Percentiles rank a stretch among this genome's conserved stretches.
Evolutionary conservation across 2,329 filamentous ascomycete species (phyloP).

Genomic region (Pyrenophora teres): DNA sequence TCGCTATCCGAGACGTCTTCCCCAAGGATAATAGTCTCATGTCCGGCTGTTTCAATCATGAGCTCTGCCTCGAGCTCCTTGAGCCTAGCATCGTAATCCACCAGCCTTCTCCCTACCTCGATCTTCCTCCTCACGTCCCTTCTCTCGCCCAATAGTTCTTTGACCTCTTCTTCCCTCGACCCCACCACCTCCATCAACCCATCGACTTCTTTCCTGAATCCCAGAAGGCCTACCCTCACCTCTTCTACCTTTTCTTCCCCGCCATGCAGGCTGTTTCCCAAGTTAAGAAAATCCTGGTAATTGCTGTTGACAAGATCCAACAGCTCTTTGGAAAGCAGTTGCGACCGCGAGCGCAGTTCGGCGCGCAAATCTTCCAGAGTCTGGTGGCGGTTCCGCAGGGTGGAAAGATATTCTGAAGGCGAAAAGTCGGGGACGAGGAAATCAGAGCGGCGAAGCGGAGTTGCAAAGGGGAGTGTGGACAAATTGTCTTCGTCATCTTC

Average conservation of each 20-base stretch:
- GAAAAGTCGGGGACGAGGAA: conserved; percentile 80
- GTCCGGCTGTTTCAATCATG: conserved; percentile 53
- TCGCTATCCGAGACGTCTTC: conserved; percentile 23
- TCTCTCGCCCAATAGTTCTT: conserved; percentile 68
- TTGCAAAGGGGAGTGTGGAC: conserved; percentile 80
- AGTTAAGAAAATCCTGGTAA: conserved; percentile 85
- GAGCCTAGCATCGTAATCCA: conserved; percentile 70
- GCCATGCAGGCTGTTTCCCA: conserved; percentile 80
- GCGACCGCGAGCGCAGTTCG: conserved; percentile 80
- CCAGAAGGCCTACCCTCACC: conserved; percentile 82
- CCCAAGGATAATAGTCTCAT: conserved; percentile 16
- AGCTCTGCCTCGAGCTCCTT: conserved; percentile 67
- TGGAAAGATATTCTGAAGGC: conserved; percentile 80
- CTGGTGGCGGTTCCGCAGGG: conserved; percentile 84
- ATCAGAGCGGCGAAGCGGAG: conserved; percentile 78
- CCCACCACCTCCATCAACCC: conserved; percentile 70
- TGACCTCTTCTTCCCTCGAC: conserved; percentile 67
- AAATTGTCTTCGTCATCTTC: conserved; percentile 62
- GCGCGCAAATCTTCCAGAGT: conserved; percentile 90
- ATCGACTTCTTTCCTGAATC: conserved; percentile 81
- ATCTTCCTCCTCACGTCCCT: conserved; percentile 69
- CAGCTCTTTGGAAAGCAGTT: conserved; percentile 81
- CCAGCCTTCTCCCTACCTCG: conserved; percentile 63
- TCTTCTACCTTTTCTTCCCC: conserved; percentile 93
- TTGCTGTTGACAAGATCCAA: conserved; percentile 94